phyloP scores from a whole-genome alignment of 83 land plant species.

The Larix sibirica region DNA sequence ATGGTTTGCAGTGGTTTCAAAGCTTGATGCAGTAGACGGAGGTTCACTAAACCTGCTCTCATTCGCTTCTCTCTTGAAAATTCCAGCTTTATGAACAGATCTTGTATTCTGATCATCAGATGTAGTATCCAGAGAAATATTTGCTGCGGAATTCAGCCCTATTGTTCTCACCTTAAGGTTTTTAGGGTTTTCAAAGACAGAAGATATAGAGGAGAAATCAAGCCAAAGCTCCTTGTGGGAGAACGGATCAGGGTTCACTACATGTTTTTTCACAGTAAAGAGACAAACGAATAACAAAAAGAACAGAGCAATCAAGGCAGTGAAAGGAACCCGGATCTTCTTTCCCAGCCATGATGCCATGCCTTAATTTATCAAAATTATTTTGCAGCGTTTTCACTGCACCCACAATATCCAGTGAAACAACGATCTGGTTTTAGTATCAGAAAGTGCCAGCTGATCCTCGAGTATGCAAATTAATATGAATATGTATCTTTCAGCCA shows the following conservation, averaged over 20 bases:
- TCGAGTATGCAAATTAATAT: too few species aligned
- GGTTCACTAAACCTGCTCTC: background rate
- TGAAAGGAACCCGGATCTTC: background rate
- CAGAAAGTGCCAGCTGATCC: too few species aligned
- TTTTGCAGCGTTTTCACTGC: background rate
- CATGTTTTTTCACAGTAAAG: background rate
- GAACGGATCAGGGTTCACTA: background rate
- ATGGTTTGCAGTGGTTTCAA: background rate
- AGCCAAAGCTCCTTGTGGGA: background rate
- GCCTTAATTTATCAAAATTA: background rate
- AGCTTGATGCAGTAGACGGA: background rate
- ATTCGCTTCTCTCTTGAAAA: too few species aligned
- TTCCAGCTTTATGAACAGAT: too few species aligned
- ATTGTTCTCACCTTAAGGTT: background rate
- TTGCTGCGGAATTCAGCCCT: background rate
- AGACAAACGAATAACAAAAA: background rate
- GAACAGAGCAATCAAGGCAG: slow-evolving; percentile 3
- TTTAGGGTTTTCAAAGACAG: background rate
- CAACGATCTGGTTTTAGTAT: too few species aligned
- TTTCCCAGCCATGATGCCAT: background rate
- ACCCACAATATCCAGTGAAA: too few species aligned
- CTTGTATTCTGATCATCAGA: too few species aligned
- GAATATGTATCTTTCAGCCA: too few species aligned
- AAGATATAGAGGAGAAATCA: background rate
- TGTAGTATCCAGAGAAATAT: too few species aligned